Evolutionary conservation across 768 basidiomycete species (phyloP).

Genomic region (Trametes cinnabarina): DNA sequence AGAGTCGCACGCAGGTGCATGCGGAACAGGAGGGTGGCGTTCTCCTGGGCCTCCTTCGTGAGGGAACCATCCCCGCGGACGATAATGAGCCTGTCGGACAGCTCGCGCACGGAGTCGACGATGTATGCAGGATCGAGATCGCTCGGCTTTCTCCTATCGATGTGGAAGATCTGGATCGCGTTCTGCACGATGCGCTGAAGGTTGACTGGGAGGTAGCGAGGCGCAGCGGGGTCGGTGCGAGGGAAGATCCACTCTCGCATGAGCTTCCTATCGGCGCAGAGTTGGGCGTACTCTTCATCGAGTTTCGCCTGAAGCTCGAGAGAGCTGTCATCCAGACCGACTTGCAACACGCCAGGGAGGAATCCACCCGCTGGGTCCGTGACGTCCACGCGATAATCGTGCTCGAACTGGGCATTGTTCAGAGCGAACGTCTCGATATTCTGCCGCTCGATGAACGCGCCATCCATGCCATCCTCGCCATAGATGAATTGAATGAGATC

Average conservation of each 20-base stretch:
- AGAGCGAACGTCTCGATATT: constrained; percentile 86
- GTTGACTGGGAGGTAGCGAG: constrained; percentile 93
- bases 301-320: constrained; percentile 79
- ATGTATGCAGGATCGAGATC: constrained; percentile 89
- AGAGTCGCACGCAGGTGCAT: constrained; percentile 92
- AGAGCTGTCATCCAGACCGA: constrained; percentile 84
- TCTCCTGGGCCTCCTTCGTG: constrained; percentile 75
- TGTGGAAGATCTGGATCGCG: constrained; percentile 94
- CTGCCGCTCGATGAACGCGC: constrained; percentile 95
- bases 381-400: constrained; percentile 92
- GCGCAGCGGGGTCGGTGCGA: constrained; percentile 61
- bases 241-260: constrained; percentile 87
- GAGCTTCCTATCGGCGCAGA: constrained; percentile 69
- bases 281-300: constrained; percentile 71
- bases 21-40: constrained; percentile 88
- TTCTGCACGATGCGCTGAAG: constrained; percentile 94
- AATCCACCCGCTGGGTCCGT: constrained; percentile 83
- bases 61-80: constrained; percentile 84
- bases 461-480: constrained; percentile 99
- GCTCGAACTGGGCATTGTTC: constrained; percentile 80
- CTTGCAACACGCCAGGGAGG: constrained; percentile 74
- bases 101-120: constrained; percentile 70
- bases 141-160: constrained; percentile 89
- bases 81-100: constrained; percentile 76
- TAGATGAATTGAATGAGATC: constrained; percentile 96